These are phyloP conservation scores for Candida mattraensis DNA, from an alignment of 805 yeast genomes.

Conservation along the genomic window DNA sequence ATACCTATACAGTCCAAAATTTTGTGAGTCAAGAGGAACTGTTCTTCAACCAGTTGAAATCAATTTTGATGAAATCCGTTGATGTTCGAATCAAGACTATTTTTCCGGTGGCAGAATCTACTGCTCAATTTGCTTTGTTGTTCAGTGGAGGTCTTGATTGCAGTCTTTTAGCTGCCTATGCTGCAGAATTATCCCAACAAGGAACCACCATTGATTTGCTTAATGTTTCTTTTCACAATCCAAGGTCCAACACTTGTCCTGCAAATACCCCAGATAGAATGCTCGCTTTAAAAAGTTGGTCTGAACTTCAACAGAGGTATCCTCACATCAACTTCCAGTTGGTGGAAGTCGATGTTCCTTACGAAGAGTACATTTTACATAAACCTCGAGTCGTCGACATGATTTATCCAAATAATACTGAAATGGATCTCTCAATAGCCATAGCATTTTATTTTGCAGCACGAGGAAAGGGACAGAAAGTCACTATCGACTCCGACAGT, in stretches of 20 bases:
- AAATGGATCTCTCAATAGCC: conserved; percentile 95
- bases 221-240: conserved; percentile 91
- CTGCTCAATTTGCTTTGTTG: conserved; percentile 53
- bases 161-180: conserved; percentile 67
- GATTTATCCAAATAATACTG: conserved; percentile 84
- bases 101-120: conserved; percentile 48
- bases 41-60: conserved; percentile 25
- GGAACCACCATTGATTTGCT: conserved; percentile 64
- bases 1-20: conserved; percentile 14
- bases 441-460: conserved; percentile 94
- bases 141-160: conserved; percentile 98
- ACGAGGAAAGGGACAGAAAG: conserved; percentile 45
- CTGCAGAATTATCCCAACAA: conserved; percentile 34
- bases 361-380: conserved; percentile 56
- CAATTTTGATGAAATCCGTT: conserved; percentile 40
- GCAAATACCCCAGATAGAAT: conserved; percentile 82
- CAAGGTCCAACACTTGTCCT: conserved; percentile 63
- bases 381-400: conserved; percentile 55
- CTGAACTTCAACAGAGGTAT: conserved; percentile 45
- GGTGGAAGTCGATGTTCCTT: conserved; percentile 72
- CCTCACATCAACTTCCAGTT: conserved; percentile 47
- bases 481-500: conserved; percentile 12
- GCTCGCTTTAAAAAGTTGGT: conserved; percentile 66
- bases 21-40: not conserved
- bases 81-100: conserved; percentile 56